Conservation (phyloP, 2,329 filamentous ascomycete species). For the Exophiala sp. region DNA sequence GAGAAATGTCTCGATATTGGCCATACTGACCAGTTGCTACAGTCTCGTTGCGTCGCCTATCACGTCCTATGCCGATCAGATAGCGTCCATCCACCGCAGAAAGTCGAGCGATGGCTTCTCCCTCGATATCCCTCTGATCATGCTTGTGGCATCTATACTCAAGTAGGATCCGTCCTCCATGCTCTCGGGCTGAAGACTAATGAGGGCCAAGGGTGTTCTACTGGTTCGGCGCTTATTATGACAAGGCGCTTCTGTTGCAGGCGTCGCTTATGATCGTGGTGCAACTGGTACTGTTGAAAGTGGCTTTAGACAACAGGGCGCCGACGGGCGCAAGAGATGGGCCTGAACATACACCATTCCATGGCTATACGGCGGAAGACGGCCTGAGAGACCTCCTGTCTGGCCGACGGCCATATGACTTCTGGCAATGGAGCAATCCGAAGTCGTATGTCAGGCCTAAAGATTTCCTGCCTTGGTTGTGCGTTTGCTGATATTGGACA, state of each 20-base stretch:
- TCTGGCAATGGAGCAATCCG: constrained; percentile 57
- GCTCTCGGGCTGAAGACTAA: background rate
- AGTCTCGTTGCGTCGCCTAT: constrained; percentile 58
- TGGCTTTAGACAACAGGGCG: constrained; percentile 52
- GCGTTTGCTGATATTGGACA: background rate
- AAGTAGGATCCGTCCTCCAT: constrained; percentile 42
- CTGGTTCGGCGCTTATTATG: constrained; percentile 59
- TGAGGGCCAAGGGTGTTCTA: constrained; percentile 50
- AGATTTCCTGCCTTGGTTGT: background rate
- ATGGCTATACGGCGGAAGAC: constrained; percentile 26
- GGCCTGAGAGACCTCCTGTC: constrained; percentile 25
- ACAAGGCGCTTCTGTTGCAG: constrained; percentile 53
- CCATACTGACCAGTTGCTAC: background rate
- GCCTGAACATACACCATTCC: constrained; percentile 41
- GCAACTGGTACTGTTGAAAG: constrained; percentile 54
- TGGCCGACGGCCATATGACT: constrained; percentile 50
- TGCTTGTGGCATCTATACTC: constrained; percentile 59
- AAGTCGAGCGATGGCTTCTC: constrained; percentile 59
- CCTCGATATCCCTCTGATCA: constrained; percentile 61
- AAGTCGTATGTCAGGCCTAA: constrained; percentile 41
- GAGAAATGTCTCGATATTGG: too few species aligned
- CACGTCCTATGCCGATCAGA: constrained; percentile 62
- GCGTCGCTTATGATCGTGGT: constrained; percentile 55
- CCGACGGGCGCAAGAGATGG: constrained; percentile 40
- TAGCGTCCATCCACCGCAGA: constrained; percentile 56